phyloP scores from a whole-genome alignment of 345 rosid genomes.

The Linum lewisii region DNA sequence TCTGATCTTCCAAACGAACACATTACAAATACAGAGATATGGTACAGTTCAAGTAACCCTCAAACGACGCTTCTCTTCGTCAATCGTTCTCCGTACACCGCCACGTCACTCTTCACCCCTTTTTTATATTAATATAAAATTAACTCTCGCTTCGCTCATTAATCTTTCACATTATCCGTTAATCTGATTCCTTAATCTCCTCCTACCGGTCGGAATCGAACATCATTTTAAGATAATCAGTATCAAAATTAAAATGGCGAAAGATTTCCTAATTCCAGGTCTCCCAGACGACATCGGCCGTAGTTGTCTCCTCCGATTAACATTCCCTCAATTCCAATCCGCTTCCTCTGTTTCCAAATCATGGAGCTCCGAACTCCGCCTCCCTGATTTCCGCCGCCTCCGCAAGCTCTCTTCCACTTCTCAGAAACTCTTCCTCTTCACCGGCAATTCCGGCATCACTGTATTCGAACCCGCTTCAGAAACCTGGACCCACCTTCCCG shows the following conservation, averaged over 20 bases:
- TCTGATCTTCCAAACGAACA: no score
- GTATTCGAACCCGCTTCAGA: constrained; percentile 49
- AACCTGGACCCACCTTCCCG: constrained; percentile 42
- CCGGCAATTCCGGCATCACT: constrained; percentile 9
- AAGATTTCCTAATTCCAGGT: constrained; percentile 33
- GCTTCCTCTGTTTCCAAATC: constrained; percentile 40
- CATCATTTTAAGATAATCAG: no score
- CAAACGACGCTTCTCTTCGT: no score
- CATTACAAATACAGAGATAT: no score
- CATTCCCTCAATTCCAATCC: constrained; percentile 29
- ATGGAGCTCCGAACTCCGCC: constrained; percentile 50
- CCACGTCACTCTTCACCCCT: no score
- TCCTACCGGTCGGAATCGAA: no score
- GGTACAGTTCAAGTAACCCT: no score
- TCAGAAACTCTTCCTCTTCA: constrained; percentile 43
- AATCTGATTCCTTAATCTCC: no score
- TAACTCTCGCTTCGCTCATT: no score
- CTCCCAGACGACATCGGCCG: constrained; percentile 56
- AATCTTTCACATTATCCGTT: no score
- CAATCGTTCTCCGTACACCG: no score
- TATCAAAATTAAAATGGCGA: not conserved
- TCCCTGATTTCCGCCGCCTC: constrained; percentile 29
- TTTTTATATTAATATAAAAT: no score
- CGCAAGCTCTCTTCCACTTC: constrained; percentile 24
- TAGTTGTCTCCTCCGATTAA: constrained; percentile 45